Evolutionary conservation across 1,139 yeast species (phyloP), one percentile per base, ranked within the genome.

Genomic region (Debaryomyces coudertii): DNA sequence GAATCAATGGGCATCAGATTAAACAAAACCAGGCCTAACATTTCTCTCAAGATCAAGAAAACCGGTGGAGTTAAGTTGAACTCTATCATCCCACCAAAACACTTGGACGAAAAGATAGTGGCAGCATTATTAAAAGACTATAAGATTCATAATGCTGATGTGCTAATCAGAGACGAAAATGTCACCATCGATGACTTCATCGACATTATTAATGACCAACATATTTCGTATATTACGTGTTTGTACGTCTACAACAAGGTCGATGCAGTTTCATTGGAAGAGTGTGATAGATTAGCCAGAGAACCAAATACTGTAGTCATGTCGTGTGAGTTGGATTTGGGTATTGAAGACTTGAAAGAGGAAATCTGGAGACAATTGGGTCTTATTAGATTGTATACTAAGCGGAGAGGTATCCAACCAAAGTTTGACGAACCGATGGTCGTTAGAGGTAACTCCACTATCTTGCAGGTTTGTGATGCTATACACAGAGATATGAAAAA

Each of bases 251-350:
- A 90, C 76, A 93, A 93, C 73, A 93, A 93, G 77, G 82, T 92
- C 44, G 99, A 93, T 66, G 90, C 97, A 0, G 97, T 93, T 6
- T 89, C 97, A 1, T 72, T 93, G 47, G 99, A 93, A 64, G 99
- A 93, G 62, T 89, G 90, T 46, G 97, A 93, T 65, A 73, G 96
- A 45, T 75, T 93, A 48, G 98, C 98, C 1, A 79, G 96, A 55
- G 88, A 85, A 59, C 97, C 97, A 34, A 83, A 92, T 63, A 90
- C 98, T 0, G 90, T 86, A 47, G 98, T 92, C 37, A 90, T 92
- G 82, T 88, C 96, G 24, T 95, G 97, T 66, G 95, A 87, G 58
- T 71, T 87, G 72, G 90, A 84, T 47, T 74, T 93, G 43, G 98
- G 98, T 1, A 74, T 93, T 15, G 85, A 86, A 16, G 97, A 92